A percentile compares a stretch with the other conserved stretches of the same genome.
phyloP scores from a whole-genome alignment of 2,329 filamentous ascomycete species.

The Pestalotiopsis sp. region DNA sequence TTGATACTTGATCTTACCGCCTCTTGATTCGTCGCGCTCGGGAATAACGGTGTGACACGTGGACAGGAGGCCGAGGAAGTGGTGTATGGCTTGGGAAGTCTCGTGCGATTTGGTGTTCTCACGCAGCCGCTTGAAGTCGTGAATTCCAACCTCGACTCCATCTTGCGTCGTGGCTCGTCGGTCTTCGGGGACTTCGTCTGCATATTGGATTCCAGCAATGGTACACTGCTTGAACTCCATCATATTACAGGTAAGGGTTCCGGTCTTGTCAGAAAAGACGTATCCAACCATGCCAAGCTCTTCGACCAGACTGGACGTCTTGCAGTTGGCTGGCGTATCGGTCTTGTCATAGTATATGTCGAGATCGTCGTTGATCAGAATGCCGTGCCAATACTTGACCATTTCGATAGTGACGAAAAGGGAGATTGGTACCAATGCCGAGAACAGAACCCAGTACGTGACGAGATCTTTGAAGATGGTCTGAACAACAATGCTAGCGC shows the following conservation, averaged over 20 bases:
- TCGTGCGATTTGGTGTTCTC: conserved; percentile 67
- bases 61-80: conserved; percentile 84
- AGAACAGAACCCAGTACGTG: conserved; percentile 98
- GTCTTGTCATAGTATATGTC: conserved; percentile 98
- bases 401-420: conserved; percentile 97
- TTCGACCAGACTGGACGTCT: conserved; percentile 94
- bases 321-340: conserved; percentile 92
- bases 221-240: conserved; percentile 98
- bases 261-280: conserved; percentile 98
- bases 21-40: conserved; percentile 77
- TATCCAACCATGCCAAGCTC: conserved; percentile 98
- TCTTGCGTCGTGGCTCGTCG: conserved; percentile 79
- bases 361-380: conserved; percentile 94
- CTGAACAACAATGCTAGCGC: conserved; percentile 57
- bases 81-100: conserved; percentile 60
- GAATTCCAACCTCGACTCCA: conserved; percentile 75
- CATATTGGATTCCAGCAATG: conserved; percentile 92
- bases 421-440: conserved; percentile 93
- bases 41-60: conserved; percentile 98
- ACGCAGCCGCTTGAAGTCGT: conserved; percentile 78
- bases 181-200: conserved; percentile 90
- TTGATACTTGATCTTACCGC: conserved; percentile 90
- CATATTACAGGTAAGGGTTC: conserved; percentile 95
- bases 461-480: conserved; percentile 94
- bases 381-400: conserved; percentile 98